phyloP scores from a whole-genome alignment of 345 rosid genomes.

The Adansonia digitata region DNA sequence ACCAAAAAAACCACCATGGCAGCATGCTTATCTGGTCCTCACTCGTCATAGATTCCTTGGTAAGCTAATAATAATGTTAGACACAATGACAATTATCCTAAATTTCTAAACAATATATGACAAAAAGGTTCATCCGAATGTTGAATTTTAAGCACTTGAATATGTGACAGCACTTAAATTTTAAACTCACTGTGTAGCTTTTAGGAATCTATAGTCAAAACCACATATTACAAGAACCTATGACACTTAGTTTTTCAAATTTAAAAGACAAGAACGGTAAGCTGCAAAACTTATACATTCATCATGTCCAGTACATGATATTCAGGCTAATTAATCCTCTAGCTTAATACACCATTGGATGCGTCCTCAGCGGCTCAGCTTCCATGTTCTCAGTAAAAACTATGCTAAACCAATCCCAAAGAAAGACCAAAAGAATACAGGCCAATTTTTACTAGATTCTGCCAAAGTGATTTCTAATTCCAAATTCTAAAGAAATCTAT shows the following conservation, averaged over 20 bases:
- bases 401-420: neutral
- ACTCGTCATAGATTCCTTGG: neutral
- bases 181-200: no score
- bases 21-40: neutral
- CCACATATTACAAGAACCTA: neutral
- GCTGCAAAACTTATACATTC: neutral
- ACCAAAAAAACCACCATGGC: neutral
- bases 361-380: neutral
- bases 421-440: neutral
- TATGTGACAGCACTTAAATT: neutral
- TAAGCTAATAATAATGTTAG: neutral
- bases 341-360: neutral
- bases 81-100: neutral
- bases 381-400: neutral
- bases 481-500: neutral
- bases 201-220: neutral
- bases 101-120: no score
- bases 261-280: neutral
- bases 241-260: neutral
- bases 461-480: neutral
- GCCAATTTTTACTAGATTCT: neutral
- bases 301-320: neutral
- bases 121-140: neutral
- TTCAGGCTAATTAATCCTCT: neutral
- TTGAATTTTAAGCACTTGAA: neutral